Evolutionary conservation across 371 early-diverging fungal genomes (phyloP), one percentile per base, ranked within the genome.

Genomic region (Rhizopus sp.): DNA sequence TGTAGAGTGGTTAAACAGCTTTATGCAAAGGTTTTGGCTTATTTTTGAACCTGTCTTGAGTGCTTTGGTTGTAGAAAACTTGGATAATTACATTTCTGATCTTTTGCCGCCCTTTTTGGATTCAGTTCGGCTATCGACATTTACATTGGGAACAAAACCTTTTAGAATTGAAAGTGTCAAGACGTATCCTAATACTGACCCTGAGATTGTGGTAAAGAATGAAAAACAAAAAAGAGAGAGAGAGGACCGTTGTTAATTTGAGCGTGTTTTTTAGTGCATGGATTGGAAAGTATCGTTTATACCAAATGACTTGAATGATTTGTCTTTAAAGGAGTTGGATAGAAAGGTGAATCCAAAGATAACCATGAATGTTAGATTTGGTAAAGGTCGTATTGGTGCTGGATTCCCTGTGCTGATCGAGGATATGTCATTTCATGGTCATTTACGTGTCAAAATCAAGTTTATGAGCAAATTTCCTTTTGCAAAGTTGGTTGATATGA

Each of bases 1-100:
- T 32, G 95, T 93, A 4, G 97, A 97, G 60, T 99, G 99, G 99
- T 73, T 99, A 60, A 99, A 99, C 74, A 90, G 86, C 70, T 93
- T 98, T 69, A 67, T 96, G 46, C 55, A 76, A 49, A 76, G 78
- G 29, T 94, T 97, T 69, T 99, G 99, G 99, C 73, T 91, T 12
- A 95, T 94, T 55, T 93, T 91, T 59, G 99, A 99, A 77, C 96
- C 99, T 2, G 86, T 87, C 4, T 73, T 99, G 48, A 90, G 94
- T 46, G 86, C 87, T 8, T 79, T 85, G 7, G 83, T 96, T 17
- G 87, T 90, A 16, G 87, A 86, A 45, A 82, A 81, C 17, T 86
- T 90, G 49, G 90, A 93, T 73, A 80, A 78, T 41, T 81, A 91
- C 38, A 72, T 97, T 38, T 87, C 82, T 4, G 88, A 92, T 49